phyloP scores from a whole-genome alignment of 2,329 filamentous ascomycete genomes.

The Colletotrichum plurivorum region DNA sequence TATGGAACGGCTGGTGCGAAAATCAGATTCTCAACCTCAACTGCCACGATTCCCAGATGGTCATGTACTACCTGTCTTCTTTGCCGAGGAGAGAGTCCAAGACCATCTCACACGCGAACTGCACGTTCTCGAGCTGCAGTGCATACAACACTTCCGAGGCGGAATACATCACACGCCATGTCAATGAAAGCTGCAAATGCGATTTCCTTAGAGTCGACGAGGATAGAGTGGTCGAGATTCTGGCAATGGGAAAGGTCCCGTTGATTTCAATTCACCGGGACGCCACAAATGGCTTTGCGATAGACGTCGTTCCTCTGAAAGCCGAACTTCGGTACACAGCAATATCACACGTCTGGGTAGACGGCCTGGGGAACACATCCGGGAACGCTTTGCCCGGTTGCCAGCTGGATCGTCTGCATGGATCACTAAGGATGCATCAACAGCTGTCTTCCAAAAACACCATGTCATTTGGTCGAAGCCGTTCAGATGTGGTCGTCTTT shows the following conservation, averaged over 20 bases:
- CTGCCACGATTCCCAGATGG: not conserved
- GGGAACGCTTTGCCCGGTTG: not conserved
- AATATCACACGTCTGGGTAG: conserved; percentile 11
- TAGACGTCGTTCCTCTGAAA: not conserved
- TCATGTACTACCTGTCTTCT: not conserved
- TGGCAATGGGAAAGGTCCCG: not conserved
- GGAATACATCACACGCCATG: not conserved
- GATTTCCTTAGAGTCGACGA: not conserved
- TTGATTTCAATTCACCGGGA: not conserved
- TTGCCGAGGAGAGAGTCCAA: not conserved
- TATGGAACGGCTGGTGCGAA: not conserved
- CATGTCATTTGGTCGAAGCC: too few species aligned
- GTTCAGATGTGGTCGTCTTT: not conserved
- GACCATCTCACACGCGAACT: not conserved
- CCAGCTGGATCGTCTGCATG: not conserved
- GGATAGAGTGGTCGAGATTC: not conserved
- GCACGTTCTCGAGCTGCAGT: not conserved
- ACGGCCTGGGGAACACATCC: not conserved
- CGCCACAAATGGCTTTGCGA: not conserved
- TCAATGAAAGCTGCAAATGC: not conserved
- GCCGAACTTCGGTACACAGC: not conserved
- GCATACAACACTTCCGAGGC: not conserved
- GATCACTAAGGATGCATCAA: not conserved
- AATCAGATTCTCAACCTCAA: not conserved
- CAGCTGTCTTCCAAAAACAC: not conserved